Percentiles rank a stretch among this genome's conserved stretches.
These are phyloP conservation scores for Thalassiosira oceanica DNA, from an alignment of 352 stramenopile species.

Conservation along the genomic window DNA sequence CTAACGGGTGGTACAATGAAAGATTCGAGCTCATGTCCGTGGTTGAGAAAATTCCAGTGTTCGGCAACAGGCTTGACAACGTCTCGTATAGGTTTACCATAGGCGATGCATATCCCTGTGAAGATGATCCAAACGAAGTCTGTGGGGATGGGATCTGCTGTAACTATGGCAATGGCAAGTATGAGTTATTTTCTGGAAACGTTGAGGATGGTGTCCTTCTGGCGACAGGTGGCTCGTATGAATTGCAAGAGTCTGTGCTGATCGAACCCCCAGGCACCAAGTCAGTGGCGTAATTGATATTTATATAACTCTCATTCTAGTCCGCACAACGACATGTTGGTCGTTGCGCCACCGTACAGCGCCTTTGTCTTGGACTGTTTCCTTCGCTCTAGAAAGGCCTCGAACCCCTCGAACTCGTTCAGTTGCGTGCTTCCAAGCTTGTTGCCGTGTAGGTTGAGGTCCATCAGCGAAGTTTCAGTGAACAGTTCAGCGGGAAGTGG, in stretches of 20 bases:
- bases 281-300: not conserved
- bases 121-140: constrained; percentile 20
- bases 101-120: constrained; percentile 32
- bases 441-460: constrained; percentile 80
- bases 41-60: constrained; percentile 37
- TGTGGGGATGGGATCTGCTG: constrained; percentile 35
- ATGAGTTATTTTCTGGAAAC: constrained; percentile 23
- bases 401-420: constrained; percentile 74
- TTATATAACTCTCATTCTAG: constrained; percentile 48
- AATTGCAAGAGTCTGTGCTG: constrained; percentile 7
- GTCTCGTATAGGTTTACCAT: constrained; percentile 31
- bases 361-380: constrained; percentile 75
- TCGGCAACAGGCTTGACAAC: not conserved
- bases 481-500: constrained; percentile 66
- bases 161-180: constrained; percentile 32
- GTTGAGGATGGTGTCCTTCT: constrained; percentile 22
- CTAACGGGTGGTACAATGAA: constrained; percentile 34
- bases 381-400: constrained; percentile 69
- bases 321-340: constrained; percentile 70
- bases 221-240: constrained; percentile 28
- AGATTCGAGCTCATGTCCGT: constrained; percentile 36
- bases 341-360: constrained; percentile 59
- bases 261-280: not conserved
- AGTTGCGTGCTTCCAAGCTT: constrained; percentile 67
- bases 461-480: constrained; percentile 65